Percentiles rank a stretch among this genome's conserved stretches.
Evolutionary conservation across 108 stramenopile genomes (phyloP).

Genomic region (Mayamaea pseudoterrestris): DNA sequence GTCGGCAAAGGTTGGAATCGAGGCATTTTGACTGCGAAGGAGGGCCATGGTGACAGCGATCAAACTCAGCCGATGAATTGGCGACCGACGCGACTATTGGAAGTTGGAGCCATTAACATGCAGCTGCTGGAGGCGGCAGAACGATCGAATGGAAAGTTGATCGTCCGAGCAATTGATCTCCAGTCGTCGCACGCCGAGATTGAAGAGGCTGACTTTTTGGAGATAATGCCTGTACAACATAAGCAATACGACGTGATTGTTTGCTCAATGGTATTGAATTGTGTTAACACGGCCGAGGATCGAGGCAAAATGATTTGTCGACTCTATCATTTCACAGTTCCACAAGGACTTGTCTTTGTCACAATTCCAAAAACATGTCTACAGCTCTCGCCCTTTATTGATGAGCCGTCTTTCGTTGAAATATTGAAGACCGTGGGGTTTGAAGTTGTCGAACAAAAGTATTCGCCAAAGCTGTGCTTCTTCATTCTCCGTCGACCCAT

Average conservation of each 20-base stretch:
- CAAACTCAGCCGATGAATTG: conserved; percentile 6
- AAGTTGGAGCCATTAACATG: conserved; percentile 93
- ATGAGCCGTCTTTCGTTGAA: conserved; percentile 30
- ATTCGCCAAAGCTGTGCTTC: conserved; percentile 75
- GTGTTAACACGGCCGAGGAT: conserved; percentile 63
- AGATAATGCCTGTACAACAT: conserved; percentile 28
- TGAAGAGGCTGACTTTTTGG: conserved; percentile 81
- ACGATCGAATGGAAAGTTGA: conserved; percentile 29
- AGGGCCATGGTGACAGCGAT: neutral
- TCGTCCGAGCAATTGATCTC: conserved; percentile 80
- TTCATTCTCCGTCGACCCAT: conserved; percentile 49
- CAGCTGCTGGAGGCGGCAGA: conserved; percentile 75
- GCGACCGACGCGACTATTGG: conserved; percentile 55
- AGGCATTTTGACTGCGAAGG: conserved; percentile 25
- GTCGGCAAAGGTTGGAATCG: conserved; percentile 60
- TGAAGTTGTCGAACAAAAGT: conserved; percentile 37
- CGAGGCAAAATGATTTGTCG: conserved; percentile 75
- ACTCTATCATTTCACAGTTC: conserved; percentile 55
- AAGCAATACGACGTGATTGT: conserved; percentile 51
- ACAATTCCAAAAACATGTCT: conserved; percentile 70
- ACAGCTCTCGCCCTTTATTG: conserved; percentile 57
- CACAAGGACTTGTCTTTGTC: conserved; percentile 70
- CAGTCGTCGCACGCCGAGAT: conserved; percentile 65
- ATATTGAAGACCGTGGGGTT: conserved; percentile 55
- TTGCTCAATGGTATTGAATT: conserved; percentile 94